These are phyloP conservation scores for Bryoglossum gracile DNA, from an alignment of 495 filamentous ascomycete species.

Conservation along the genomic window DNA sequence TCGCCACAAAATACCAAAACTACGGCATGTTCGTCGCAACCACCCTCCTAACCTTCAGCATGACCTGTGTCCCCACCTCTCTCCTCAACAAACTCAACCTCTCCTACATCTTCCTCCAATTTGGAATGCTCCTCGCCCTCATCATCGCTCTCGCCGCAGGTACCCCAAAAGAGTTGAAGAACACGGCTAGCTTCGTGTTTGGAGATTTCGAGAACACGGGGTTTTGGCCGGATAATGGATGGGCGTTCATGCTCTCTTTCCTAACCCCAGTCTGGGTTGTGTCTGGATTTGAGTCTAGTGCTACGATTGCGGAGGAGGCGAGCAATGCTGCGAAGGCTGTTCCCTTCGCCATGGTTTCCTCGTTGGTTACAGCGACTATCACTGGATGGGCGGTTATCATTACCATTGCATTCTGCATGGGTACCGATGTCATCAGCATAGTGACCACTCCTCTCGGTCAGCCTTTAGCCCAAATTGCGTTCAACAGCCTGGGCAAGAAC, in stretches of 20 bases:
- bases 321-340: slow-evolving; percentile 17
- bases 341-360: slow-evolving; percentile 20
- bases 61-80: slow-evolving; percentile 16
- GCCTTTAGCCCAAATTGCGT: slow-evolving; percentile 18
- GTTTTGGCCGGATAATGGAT: slow-evolving; percentile 19
- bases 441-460: slow-evolving; percentile 12
- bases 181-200: slow-evolving; percentile 17
- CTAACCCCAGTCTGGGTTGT: slow-evolving; percentile 22
- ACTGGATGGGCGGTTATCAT: slow-evolving; percentile 20
- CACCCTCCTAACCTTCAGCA: slow-evolving; percentile 14
- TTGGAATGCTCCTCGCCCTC: slow-evolving; percentile 14
- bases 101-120: slow-evolving; percentile 16
- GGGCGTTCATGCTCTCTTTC: slow-evolving; percentile 21
- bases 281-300: slow-evolving; percentile 16
- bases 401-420: slow-evolving; percentile 23
- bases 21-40: slow-evolving; percentile 21
- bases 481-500: slow-evolving; percentile 16
- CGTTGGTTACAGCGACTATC: slow-evolving; percentile 7
- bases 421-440: slow-evolving; percentile 12
- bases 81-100: slow-evolving; percentile 11
- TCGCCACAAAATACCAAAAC: slow-evolving; percentile 16
- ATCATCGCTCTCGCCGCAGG: slow-evolving; percentile 18
- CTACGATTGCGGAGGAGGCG: slow-evolving; percentile 20
- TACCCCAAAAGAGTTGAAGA: slow-evolving; percentile 15
- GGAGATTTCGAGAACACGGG: slow-evolving; percentile 17